Base-by-base conservation (phyloP, 2,329 filamentous ascomycete genomes). In the Chalaropsis thielavioides region DNA sequence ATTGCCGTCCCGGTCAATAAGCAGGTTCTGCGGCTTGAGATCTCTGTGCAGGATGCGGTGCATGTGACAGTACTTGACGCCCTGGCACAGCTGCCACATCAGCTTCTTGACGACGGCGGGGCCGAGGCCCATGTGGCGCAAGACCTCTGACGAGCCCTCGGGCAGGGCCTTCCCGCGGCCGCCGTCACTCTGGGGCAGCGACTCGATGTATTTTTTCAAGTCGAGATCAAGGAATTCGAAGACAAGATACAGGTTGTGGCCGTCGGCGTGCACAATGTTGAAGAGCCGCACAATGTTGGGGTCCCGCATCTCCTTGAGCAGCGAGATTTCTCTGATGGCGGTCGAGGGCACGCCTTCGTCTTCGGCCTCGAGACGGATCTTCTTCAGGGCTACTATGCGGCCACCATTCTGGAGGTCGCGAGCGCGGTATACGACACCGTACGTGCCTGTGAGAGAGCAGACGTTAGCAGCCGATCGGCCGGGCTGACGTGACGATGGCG, bases 201-300 rank as follows among this genome's bases (percentile, higher is more conserved):
- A 83, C 75, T 96, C 91, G 90, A 96, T 96, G 76, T 95, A 96
- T 76, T 95, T 95, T 79, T 96, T 96, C 70, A 96, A 79, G 72
- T 96, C 91, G 66, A 92, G 81, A 72, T 95, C 91, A 70, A 96
- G 86, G 76, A 89, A 96, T 74, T 96, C 91, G 69, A 92, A 89
- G 70, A 96, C 91, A 60, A 96, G 87, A 76, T 95, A 96, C 62
- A 96, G 84, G 78, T 96, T 96, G 78, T 95, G 90, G 65, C 91
- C 90, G 74, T 96, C 92, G 72, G 91, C 90, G 75, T 96, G 91
- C 63, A 96, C 90, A 69, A 96, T 96, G 78, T 96, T 95, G 72
- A 92, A 77, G 54, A 96, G 83, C 69, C 85, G 84, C 67, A 96
- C 89, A 71, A 96, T 94, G 76, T 92, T 95, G 68, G 88, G 87